A percentile compares a stretch with the other conserved stretches of the same genome.
phyloP scores from a whole-genome alignment of 495 filamentous ascomycete species.

The Aspergillus bertholletiae region DNA sequence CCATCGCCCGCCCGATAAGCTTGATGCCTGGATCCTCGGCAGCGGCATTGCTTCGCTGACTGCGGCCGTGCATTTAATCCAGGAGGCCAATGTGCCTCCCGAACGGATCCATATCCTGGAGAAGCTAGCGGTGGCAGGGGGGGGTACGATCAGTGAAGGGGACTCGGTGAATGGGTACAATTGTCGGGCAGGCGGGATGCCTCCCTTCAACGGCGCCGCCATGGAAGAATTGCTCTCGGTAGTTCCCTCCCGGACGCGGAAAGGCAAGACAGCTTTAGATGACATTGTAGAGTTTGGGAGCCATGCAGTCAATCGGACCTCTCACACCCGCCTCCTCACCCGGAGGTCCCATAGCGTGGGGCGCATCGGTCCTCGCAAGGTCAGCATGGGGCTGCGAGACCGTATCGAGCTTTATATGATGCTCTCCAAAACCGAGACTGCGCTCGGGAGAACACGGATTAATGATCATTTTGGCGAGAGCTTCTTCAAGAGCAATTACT shows the following conservation, averaged over 20 bases:
- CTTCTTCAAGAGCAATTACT: constrained; percentile 41
- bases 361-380: constrained; percentile 5
- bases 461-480: constrained; percentile 29
- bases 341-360: constrained; percentile 5
- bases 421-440: constrained; percentile 26
- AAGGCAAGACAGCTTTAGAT: constrained; percentile 21
- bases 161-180: constrained; percentile 36
- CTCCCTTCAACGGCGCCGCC: constrained; percentile 33
- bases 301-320: neutral
- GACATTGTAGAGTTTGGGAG: constrained; percentile 23
- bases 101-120: constrained; percentile 42
- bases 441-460: constrained; percentile 30
- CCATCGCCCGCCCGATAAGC: constrained; percentile 7
- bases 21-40: constrained; percentile 33
- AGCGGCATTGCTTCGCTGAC: constrained; percentile 40
- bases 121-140: constrained; percentile 23
- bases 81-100: constrained; percentile 39
- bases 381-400: constrained; percentile 23
- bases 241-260: constrained; percentile 28
- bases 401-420: constrained; percentile 31
- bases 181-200: constrained; percentile 32
- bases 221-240: constrained; percentile 32
- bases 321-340: constrained; percentile 16
- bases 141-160: constrained; percentile 31
- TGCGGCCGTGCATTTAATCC: constrained; percentile 38